Conservation (phyloP, 441 rosid species). For the Macaranga tanarius region DNA sequence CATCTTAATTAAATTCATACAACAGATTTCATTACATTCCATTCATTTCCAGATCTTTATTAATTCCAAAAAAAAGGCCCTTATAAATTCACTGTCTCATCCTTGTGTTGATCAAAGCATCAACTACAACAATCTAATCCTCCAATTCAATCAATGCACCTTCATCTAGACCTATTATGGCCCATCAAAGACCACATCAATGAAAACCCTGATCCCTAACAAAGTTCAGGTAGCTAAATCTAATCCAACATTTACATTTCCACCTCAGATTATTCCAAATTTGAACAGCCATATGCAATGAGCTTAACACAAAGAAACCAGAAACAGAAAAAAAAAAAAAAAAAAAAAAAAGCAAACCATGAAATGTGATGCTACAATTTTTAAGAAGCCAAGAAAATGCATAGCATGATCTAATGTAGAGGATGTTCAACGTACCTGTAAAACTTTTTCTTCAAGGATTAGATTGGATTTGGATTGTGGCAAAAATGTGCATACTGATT, state of each 20-base stretch:
- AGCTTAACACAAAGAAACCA: background rate
- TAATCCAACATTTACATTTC: background rate
- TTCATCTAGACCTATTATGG: background rate
- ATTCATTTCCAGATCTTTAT: no score
- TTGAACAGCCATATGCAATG: background rate
- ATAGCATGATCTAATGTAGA: background rate
- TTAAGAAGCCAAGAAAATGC: background rate
- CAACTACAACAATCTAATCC: background rate
- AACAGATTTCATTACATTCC: no score
- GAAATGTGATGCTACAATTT: background rate
- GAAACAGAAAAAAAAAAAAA: background rate
- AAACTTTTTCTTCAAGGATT: background rate
- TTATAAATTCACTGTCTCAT: no score
- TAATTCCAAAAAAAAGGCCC: no score
- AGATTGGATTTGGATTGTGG: constrained; percentile 18
- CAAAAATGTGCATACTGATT: background rate
- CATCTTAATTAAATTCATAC: background rate
- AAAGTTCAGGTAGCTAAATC: no score
- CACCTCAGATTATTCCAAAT: background rate
- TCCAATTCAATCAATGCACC: background rate
- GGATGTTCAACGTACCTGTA: constrained; percentile 4
- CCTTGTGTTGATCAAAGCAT: background rate
- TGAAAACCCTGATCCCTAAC: background rate
- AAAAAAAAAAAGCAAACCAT: background rate
- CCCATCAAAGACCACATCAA: background rate